Percentiles rank a stretch among this genome's conserved stretches.
phyloP scores from a whole-genome alignment of 1,284 basidiomycete genomes.

The Afroboletus lepidellus region DNA sequence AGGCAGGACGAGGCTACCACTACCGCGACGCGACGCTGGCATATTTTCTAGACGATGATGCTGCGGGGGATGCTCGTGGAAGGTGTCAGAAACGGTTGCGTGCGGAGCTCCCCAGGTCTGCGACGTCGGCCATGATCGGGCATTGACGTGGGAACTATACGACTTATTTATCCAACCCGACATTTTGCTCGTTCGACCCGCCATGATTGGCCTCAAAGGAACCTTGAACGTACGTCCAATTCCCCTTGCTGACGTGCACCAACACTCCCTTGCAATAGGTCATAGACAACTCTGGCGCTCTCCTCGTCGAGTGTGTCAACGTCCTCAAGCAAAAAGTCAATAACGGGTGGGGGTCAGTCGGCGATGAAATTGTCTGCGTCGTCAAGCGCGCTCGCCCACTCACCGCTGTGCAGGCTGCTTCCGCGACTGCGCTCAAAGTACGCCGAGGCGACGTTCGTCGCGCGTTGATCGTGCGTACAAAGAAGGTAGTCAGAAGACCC shows the following conservation, averaged over 20 bases:
- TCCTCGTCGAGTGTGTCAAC: slow-evolving; percentile 96
- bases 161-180: slow-evolving; percentile 19
- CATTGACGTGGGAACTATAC: slow-evolving; percentile 17
- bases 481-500: slow-evolving; percentile 78
- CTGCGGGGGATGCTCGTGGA: slow-evolving; percentile 17
- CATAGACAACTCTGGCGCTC: slow-evolving; percentile 98
- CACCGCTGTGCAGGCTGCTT: slow-evolving; percentile 56
- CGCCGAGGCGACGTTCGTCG: slow-evolving; percentile 91
- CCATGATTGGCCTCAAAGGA: slow-evolving; percentile 92
- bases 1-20: slow-evolving; percentile 69
- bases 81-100: slow-evolving; percentile 11
- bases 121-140: background rate
- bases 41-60: slow-evolving; percentile 35
- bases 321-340: slow-evolving; percentile 94
- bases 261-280: slow-evolving; percentile 49
- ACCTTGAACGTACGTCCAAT: slow-evolving; percentile 70
- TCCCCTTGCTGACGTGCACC: background rate
- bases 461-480: slow-evolving; percentile 92
- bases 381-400: slow-evolving; percentile 91
- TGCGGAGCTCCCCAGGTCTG: slow-evolving; percentile 17
- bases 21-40: slow-evolving; percentile 71
- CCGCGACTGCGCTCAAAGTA: slow-evolving; percentile 77
- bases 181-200: background rate
- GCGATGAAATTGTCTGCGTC: slow-evolving; percentile 97
- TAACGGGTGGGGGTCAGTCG: slow-evolving; percentile 79